Percentiles rank a stretch among this genome's conserved stretches.
Evolutionary conservation across 139 green algal genomes (phyloP).

Genomic region (Micromonas pusilla): DNA sequence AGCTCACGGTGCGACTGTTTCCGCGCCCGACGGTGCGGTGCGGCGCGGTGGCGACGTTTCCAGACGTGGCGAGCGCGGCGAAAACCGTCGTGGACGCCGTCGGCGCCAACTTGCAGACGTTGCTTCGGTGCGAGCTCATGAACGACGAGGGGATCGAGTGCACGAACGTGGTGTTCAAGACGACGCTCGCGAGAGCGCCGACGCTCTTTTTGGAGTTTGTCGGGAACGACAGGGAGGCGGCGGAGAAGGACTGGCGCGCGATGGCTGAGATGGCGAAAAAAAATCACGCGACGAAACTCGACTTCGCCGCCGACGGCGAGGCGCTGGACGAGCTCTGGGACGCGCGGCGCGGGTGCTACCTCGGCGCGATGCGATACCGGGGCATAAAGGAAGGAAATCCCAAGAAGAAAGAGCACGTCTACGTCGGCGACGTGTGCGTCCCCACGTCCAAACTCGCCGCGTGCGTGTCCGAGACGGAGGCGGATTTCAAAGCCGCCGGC

Average conservation of each 20-base stretch:
- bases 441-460: conserved; percentile 8
- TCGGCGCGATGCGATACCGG: conserved; percentile 25
- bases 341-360: conserved; percentile 29
- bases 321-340: conserved; percentile 26
- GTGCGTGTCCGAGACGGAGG: conserved; percentile 10
- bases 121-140: conserved; percentile 28
- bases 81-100: background rate
- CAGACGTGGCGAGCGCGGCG: background rate
- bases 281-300: background rate
- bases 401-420: conserved; percentile 6
- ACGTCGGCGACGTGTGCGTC: conserved; percentile 28
- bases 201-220: conserved; percentile 37
- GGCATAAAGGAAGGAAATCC: background rate
- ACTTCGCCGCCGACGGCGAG: conserved; percentile 8
- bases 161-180: conserved; percentile 29
- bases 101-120: background rate
- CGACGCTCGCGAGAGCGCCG: conserved; percentile 2
- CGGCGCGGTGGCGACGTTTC: conserved; percentile 11
- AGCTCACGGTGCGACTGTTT: conserved; percentile 19
- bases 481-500: conserved; percentile 11
- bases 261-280: background rate
- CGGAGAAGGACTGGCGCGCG: background rate
- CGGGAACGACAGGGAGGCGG: background rate
- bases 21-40: background rate
- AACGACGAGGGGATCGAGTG: conserved; percentile 22